Conservation (phyloP, 2,329 filamentous ascomycete species). For the Ophiostoma montium region DNA sequence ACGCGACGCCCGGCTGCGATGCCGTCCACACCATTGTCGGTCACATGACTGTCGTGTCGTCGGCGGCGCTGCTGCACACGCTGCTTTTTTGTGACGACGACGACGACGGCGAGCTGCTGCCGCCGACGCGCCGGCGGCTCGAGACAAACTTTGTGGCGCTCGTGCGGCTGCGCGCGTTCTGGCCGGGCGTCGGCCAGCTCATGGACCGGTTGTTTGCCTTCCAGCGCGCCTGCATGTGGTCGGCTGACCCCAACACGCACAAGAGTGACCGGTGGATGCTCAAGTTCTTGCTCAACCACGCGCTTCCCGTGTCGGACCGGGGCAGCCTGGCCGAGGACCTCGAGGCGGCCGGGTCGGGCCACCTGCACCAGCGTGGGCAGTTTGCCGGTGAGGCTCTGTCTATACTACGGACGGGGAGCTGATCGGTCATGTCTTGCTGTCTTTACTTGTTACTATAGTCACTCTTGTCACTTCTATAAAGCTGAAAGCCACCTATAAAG, state of each 20-base stretch:
- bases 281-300: neutral
- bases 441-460: too few species aligned
- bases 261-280: neutral
- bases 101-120: too few species aligned
- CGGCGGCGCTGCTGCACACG: neutral
- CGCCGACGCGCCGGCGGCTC: neutral
- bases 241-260: neutral
- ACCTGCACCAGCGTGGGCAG: constrained; percentile 1
- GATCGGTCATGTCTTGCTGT: neutral
- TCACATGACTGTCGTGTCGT: neutral
- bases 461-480: too few species aligned
- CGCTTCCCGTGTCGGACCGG: neutral
- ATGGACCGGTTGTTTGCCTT: neutral
- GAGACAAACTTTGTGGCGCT: neutral
- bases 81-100: neutral
- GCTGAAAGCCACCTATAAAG: too few species aligned
- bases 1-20: neutral
- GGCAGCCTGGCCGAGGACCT: neutral
- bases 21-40: neutral
- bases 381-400: neutral
- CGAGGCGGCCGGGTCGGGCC: neutral
- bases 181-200: neutral
- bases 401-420: neutral
- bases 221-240: constrained; percentile 1
- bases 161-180: neutral